Evolutionary conservation across 2,329 filamentous ascomycete species (phyloP).

Genomic region (Ophiosphaerella herpotricha): DNA sequence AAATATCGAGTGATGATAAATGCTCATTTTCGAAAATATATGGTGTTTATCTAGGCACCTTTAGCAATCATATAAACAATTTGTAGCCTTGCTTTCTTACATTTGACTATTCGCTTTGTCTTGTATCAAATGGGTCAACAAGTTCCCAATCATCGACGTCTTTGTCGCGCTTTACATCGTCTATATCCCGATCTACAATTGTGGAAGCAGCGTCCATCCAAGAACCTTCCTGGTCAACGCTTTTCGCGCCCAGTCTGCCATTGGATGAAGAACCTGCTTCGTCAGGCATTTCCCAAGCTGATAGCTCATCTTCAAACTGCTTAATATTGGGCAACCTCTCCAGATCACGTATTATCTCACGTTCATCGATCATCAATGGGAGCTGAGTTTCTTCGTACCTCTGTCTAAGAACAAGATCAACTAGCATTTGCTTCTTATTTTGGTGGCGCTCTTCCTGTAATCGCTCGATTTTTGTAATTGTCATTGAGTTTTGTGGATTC

Average conservation of each 20-base stretch:
- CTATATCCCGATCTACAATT: constrained; percentile 9
- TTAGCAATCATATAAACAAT: too few species aligned
- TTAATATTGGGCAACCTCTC: constrained; percentile 8
- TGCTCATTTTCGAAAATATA: too few species aligned
- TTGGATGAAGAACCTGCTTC: background rate
- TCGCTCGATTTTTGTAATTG: background rate
- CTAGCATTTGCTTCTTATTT: background rate
- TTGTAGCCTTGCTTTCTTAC: too few species aligned
- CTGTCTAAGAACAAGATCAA: background rate
- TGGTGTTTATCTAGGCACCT: too few species aligned
- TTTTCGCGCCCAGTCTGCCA: background rate
- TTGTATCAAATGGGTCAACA: background rate
- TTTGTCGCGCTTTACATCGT: background rate
- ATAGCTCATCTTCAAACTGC: constrained; percentile 18
- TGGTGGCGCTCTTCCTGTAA: background rate
- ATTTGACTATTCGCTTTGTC: too few species aligned
- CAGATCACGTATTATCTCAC: constrained; percentile 7
- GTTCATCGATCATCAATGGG: background rate
- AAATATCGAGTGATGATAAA: too few species aligned
- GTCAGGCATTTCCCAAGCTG: constrained; percentile 5
- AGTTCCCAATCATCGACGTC: constrained; percentile 13
- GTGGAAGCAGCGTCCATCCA: constrained; percentile 15
- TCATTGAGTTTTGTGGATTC: constrained; percentile 1
- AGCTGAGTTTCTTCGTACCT: background rate
- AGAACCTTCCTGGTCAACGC: constrained; percentile 3